Percentiles rank a stretch among this genome's conserved stretches.
Conservation (phyloP, 768 basidiomycete genomes). For the Pisolithus marmoratus region DNA sequence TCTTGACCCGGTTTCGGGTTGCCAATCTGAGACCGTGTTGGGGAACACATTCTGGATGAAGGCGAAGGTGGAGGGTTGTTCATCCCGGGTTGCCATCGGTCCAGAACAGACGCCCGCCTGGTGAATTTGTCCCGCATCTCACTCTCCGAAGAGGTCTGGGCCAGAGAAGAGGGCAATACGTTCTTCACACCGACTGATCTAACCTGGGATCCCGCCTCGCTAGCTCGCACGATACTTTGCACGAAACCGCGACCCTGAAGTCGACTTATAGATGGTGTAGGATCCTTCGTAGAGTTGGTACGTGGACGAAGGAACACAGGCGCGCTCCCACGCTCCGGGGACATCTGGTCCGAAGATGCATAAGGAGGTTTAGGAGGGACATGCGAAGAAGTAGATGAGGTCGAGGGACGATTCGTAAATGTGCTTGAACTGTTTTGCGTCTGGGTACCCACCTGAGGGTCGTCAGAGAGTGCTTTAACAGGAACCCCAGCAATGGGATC, state of each 20-base stretch:
- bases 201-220: slow-evolving; percentile 32
- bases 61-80: slow-evolving; percentile 32
- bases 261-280: slow-evolving; percentile 76
- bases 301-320: slow-evolving; percentile 51
- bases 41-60: slow-evolving; percentile 33
- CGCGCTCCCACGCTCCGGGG: slow-evolving; percentile 42
- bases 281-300: slow-evolving; percentile 54
- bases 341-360: slow-evolving; percentile 35
- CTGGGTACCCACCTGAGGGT: slow-evolving; percentile 11
- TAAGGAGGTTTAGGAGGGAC: slow-evolving; percentile 23
- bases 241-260: slow-evolving; percentile 85
- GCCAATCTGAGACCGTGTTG: slow-evolving; percentile 36
- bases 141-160: slow-evolving; percentile 29
- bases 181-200: slow-evolving; percentile 26
- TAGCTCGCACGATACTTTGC: slow-evolving; percentile 73
- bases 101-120: slow-evolving; percentile 49
- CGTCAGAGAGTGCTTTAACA: slow-evolving; percentile 16
- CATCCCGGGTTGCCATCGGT: slow-evolving; percentile 57
- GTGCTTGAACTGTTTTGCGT: slow-evolving; percentile 11
- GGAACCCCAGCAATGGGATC: slow-evolving; percentile 14
- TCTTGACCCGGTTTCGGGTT: slow-evolving; percentile 21
- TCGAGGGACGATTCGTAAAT: slow-evolving; percentile 16
- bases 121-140: slow-evolving; percentile 34
- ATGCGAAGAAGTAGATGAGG: slow-evolving; percentile 25
- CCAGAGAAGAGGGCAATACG: slow-evolving; percentile 19